phyloP scores from a whole-genome alignment of 2,329 filamentous ascomycete species.

The Talaromyces pinophilus region DNA sequence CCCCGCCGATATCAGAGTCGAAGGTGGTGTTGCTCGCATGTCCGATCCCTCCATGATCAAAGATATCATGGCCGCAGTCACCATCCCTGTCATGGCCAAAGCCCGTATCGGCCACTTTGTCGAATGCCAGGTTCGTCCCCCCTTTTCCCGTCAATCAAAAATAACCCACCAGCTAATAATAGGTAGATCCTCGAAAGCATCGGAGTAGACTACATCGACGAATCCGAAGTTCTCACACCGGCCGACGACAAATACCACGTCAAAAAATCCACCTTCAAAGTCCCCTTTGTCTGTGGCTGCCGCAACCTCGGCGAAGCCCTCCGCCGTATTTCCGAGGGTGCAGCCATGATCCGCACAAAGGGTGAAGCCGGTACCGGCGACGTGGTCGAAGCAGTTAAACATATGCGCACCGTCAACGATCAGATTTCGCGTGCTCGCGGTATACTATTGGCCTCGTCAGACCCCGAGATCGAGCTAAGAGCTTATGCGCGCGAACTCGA shows the following conservation, averaged over 20 bases:
- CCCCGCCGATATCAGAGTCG: constrained; percentile 87
- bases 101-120: constrained; percentile 97
- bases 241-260: constrained; percentile 91
- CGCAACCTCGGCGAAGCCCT: constrained; percentile 91
- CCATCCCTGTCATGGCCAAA: constrained; percentile 99
- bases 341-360: constrained; percentile 98
- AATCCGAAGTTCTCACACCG: constrained; percentile 94
- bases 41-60: constrained; percentile 92
- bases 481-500: constrained; percentile 79
- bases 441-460: constrained; percentile 49
- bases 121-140: constrained; percentile 72
- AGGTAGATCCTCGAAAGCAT: constrained; percentile 81
- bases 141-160: not conserved
- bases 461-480: constrained; percentile 70
- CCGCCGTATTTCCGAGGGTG: constrained; percentile 85
- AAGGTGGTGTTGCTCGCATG: constrained; percentile 96
- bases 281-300: constrained; percentile 96
- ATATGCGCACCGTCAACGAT: constrained; percentile 86
- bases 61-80: constrained; percentile 91
- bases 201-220: constrained; percentile 96
- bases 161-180: too few relatives aligned
- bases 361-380: constrained; percentile 97
- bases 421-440: constrained; percentile 73
- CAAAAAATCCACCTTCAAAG: constrained; percentile 77
- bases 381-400: constrained; percentile 91